A percentile compares a stretch with the other conserved stretches of the same genome.
These are phyloP conservation scores for Pulveroboletus sp. DNA, from an alignment of 768 basidiomycete genomes.

Conservation along the genomic window DNA sequence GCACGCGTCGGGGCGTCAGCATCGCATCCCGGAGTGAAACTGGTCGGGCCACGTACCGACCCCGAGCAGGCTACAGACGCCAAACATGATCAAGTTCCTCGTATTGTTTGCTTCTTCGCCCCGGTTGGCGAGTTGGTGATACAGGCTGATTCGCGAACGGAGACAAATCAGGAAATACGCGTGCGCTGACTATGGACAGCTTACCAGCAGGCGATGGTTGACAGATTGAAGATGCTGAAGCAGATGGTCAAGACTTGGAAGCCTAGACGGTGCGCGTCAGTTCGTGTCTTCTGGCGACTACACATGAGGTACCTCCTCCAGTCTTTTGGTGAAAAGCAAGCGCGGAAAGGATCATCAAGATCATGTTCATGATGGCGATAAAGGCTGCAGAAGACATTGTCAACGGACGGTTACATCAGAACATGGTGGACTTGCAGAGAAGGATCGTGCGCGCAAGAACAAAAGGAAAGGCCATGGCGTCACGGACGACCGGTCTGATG, in stretches of 20 bases:
- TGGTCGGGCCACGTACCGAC: constrained; percentile 12
- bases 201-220: constrained; percentile 21
- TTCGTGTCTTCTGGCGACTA: neutral
- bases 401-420: neutral
- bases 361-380: constrained; percentile 13
- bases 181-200: neutral
- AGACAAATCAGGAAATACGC: neutral
- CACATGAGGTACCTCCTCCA: constrained; percentile 15
- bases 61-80: constrained; percentile 14
- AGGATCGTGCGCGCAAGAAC: constrained; percentile 16
- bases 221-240: constrained; percentile 9
- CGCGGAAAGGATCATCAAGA: constrained; percentile 14
- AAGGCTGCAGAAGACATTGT: constrained; percentile 13
- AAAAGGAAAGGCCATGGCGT: constrained; percentile 24
- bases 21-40: neutral
- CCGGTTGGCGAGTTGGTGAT: constrained; percentile 7
- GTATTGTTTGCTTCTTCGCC: constrained; percentile 21
- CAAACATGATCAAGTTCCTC: constrained; percentile 24
- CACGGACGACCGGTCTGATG: constrained; percentile 18
- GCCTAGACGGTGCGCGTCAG: constrained; percentile 7
- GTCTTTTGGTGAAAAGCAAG: constrained; percentile 18
- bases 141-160: constrained; percentile 8
- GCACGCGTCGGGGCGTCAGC: constrained; percentile 4
- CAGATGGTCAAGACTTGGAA: constrained; percentile 21
- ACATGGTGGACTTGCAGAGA: constrained; percentile 16